phyloP scores from a whole-genome alignment of 2,329 filamentous ascomycete species.

The Fusarium proliferatum region DNA sequence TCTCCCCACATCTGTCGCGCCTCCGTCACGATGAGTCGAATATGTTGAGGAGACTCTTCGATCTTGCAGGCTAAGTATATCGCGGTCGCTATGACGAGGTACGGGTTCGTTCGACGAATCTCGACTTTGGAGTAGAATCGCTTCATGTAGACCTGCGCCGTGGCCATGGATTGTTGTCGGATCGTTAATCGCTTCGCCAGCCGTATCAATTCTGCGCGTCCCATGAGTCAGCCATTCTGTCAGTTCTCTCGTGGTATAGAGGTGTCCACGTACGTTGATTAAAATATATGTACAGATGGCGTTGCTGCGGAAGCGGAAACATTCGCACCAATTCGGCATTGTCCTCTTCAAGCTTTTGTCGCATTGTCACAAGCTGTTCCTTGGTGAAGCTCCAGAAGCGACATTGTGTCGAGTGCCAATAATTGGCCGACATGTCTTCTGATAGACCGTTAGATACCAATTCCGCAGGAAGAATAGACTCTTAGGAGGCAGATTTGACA shows the following conservation, averaged over 20 bases:
- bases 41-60: slow-evolving; percentile 97
- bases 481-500: background rate
- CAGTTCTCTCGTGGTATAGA: background rate
- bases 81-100: slow-evolving; percentile 91
- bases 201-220: slow-evolving; percentile 75
- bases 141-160: slow-evolving; percentile 93
- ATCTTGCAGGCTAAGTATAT: slow-evolving; percentile 97
- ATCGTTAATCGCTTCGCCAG: slow-evolving; percentile 86
- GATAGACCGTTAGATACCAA: slow-evolving; percentile 19
- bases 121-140: slow-evolving; percentile 93
- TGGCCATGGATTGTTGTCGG: slow-evolving; percentile 92
- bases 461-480: background rate
- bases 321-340: slow-evolving; percentile 79
- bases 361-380: slow-evolving; percentile 79
- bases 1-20: slow-evolving; percentile 88
- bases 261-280: slow-evolving; percentile 76
- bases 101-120: slow-evolving; percentile 92
- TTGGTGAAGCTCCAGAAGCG: slow-evolving; percentile 92
- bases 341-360: slow-evolving; percentile 80
- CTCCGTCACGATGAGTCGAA: slow-evolving; percentile 88
- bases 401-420: slow-evolving; percentile 94
- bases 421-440: slow-evolving; percentile 85
- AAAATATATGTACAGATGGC: slow-evolving; percentile 90
- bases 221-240: slow-evolving; percentile 1
- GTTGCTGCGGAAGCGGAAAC: slow-evolving; percentile 83